These are phyloP conservation scores for Hypoxylon sp. DNA, from an alignment of 2,329 filamentous ascomycete genomes.

Conservation along the genomic window DNA sequence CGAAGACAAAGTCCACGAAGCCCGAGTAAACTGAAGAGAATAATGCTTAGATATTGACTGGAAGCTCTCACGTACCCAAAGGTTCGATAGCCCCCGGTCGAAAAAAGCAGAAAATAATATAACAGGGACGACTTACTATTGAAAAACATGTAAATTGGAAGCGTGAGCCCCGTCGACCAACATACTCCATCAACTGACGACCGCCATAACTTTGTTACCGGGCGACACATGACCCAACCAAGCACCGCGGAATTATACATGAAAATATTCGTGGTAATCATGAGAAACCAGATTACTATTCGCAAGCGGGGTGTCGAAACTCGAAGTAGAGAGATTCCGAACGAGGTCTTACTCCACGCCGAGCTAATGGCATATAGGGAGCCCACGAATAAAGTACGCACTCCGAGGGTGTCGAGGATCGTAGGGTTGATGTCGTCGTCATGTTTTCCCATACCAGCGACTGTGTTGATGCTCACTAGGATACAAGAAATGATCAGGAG, in stretches of 20 bases:
- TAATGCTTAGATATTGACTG: neutral
- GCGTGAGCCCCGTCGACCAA: constrained; percentile 7
- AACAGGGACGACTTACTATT: neutral
- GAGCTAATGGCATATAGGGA: constrained; percentile 11
- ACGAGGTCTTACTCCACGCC: constrained; percentile 33
- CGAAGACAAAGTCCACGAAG: constrained; percentile 18
- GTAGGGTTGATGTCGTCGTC: constrained; percentile 8
- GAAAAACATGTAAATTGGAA: constrained; percentile 12
- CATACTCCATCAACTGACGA: constrained; percentile 5
- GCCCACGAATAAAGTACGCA: constrained; percentile 6
- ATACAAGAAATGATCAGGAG: constrained; percentile 1
- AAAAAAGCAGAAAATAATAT: neutral
- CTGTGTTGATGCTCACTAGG: constrained; percentile 15
- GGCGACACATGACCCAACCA: constrained; percentile 1
- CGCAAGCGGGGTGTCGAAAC: constrained; percentile 13
- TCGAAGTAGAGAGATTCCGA: constrained; percentile 25
- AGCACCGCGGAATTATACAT: constrained; percentile 1
- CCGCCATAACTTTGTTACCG: constrained; percentile 11
- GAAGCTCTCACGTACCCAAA: neutral
- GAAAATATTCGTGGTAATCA: constrained; percentile 23
- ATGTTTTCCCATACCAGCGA: constrained; percentile 16
- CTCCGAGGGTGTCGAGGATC: neutral
- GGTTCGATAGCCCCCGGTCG: too few relatives aligned
- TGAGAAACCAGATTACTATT: constrained; percentile 12
- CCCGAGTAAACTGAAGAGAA: constrained; percentile 26